Evolutionary conservation across 2,329 filamentous ascomycete genomes (phyloP).

Genomic region (Pestalotiopsis sp.): DNA sequence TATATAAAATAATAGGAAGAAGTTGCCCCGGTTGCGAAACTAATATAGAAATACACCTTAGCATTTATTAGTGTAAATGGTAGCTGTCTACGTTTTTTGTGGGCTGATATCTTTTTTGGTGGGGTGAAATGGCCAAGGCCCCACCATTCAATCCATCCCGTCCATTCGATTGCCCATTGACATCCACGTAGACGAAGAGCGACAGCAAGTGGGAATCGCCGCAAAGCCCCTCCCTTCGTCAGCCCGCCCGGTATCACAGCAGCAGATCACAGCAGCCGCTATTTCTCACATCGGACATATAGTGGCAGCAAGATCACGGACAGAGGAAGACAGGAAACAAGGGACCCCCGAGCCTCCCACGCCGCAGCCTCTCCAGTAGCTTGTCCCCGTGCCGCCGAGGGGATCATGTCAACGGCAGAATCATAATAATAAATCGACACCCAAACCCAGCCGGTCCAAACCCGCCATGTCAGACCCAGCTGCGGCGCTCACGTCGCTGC

Average conservation of each 20-base stretch:
- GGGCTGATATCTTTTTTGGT: slow-evolving; percentile 7
- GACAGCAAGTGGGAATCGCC: not conserved
- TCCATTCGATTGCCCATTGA: not conserved
- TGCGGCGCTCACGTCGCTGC: slow-evolving; percentile 54
- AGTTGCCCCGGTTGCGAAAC: too few relatives aligned
- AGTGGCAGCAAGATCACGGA: too few relatives aligned
- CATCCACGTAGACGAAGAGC: not conserved
- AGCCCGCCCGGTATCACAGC: not conserved
- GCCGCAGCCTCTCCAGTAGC: not conserved
- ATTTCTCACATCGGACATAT: too few relatives aligned
- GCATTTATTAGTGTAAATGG: not conserved
- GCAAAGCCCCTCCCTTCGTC: not conserved
- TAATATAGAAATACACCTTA: too few relatives aligned
- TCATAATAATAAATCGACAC: not conserved
- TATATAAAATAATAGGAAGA: too few relatives aligned
- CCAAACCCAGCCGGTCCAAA: not conserved
- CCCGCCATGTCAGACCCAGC: slow-evolving; percentile 45
- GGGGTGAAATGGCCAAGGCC: not conserved
- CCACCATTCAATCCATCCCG: not conserved
- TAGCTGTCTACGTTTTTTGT: not conserved
- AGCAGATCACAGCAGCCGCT: not conserved
- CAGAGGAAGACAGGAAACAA: too few relatives aligned
- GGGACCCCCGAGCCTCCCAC: too few relatives aligned
- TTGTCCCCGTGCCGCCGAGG: not conserved
- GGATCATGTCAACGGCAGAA: not conserved